Conservation (phyloP, 192 early-diverging fungal species). For the Mortierella antarctica region DNA sequence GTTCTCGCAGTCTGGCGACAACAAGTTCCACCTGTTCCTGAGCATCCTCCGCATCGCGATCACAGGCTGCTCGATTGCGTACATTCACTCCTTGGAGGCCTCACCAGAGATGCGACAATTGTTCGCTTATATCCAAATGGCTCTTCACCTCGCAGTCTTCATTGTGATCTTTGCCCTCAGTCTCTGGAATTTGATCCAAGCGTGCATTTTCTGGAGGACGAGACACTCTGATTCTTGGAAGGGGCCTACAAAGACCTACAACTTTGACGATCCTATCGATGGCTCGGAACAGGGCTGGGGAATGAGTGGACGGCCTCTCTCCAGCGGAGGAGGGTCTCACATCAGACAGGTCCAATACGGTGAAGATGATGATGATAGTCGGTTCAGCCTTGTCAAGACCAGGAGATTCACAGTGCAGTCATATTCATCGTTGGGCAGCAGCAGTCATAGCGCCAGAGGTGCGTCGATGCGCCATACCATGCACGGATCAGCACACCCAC, state of each 20-base stretch:
- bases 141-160: slow-evolving; percentile 53
- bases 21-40: slow-evolving; percentile 53
- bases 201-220: slow-evolving; percentile 34
- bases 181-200: slow-evolving; percentile 40
- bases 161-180: slow-evolving; percentile 52
- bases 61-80: slow-evolving; percentile 52
- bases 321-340: slow-evolving; percentile 5
- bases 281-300: slow-evolving; percentile 28
- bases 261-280: slow-evolving; percentile 31
- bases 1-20: slow-evolving; percentile 47
- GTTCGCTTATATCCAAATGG: slow-evolving; percentile 57
- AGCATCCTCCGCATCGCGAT: slow-evolving; percentile 50
- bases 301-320: slow-evolving; percentile 11
- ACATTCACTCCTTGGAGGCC: slow-evolving; percentile 27
- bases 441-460: slow-evolving; percentile 1
- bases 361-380: slow-evolving; percentile 5
- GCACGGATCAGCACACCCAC: not conserved
- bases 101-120: slow-evolving; percentile 43
- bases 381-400: slow-evolving; percentile 3
- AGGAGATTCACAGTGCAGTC: slow-evolving; percentile 37
- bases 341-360: slow-evolving; percentile 7
- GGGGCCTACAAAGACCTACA: slow-evolving; percentile 40
- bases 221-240: slow-evolving; percentile 28
- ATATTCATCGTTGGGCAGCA: slow-evolving; percentile 31
- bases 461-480: slow-evolving; percentile 20